Evolutionary conservation across 805 yeast species (phyloP).

Genomic region (Suhomyces sp.): DNA sequence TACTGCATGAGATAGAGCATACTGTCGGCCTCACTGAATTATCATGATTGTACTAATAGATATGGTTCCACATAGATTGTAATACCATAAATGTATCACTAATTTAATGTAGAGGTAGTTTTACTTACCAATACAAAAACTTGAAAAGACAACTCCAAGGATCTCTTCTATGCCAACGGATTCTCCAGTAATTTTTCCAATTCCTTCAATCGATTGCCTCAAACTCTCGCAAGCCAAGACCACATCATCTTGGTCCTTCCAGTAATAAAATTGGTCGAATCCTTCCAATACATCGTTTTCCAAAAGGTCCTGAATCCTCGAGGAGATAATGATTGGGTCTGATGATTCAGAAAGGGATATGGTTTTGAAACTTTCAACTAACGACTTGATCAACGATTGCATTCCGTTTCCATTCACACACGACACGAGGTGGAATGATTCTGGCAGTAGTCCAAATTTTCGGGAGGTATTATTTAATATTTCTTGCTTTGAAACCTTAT

Average conservation of each 20-base stretch:
- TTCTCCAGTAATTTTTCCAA: constrained; percentile 90
- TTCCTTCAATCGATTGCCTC: constrained; percentile 73
- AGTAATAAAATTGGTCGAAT: constrained; percentile 57
- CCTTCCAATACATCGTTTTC: constrained; percentile 76
- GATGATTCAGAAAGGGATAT: constrained; percentile 50
- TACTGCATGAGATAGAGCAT: no score
- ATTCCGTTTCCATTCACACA: constrained; percentile 63
- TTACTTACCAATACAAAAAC: constrained; percentile 91
- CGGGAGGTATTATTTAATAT: constrained; percentile 6
- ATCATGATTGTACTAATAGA: constrained; percentile 7
- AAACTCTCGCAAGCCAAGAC: constrained; percentile 80
- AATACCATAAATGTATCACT: constrained; percentile 1
- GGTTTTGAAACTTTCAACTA: constrained; percentile 48
- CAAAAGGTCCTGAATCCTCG: constrained; percentile 73
- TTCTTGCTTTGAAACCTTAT: no score
- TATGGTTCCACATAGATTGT: neutral
- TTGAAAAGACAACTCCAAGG: constrained; percentile 85
- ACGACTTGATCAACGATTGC: constrained; percentile 35
- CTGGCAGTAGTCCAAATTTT: constrained; percentile 14
- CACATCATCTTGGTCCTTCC: constrained; percentile 59
- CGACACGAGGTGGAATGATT: constrained; percentile 45
- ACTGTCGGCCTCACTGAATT: no score
- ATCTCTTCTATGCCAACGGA: constrained; percentile 88
- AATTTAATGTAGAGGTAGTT: neutral
- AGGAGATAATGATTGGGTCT: constrained; percentile 72